Conservation (phyloP, 768 basidiomycete species). For the Suillus tomentosus region DNA sequence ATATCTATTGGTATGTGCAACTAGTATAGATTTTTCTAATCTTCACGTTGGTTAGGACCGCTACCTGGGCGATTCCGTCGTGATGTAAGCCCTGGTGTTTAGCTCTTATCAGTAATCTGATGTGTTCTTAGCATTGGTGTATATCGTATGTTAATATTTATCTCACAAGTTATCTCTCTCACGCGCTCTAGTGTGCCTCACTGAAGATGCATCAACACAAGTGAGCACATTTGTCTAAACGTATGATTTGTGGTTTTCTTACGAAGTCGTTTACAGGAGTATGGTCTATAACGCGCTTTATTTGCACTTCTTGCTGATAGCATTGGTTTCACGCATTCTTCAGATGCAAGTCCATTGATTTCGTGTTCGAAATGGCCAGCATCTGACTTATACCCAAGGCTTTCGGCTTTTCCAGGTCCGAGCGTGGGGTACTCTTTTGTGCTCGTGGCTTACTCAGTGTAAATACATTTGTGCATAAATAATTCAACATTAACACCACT, state of each 20-base stretch:
- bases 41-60: slow-evolving; percentile 25
- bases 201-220: neutral
- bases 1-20: slow-evolving; percentile 27
- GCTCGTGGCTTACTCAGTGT: slow-evolving; percentile 36
- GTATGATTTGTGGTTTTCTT: neutral
- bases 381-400: slow-evolving; percentile 17
- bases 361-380: neutral
- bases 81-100: slow-evolving; percentile 24
- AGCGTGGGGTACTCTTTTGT: slow-evolving; percentile 34
- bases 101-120: neutral
- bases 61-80: slow-evolving; percentile 33
- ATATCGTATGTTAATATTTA: slow-evolving; percentile 1
- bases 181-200: neutral
- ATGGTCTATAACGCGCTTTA: neutral
- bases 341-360: neutral
- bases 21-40: neutral
- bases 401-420: slow-evolving; percentile 32
- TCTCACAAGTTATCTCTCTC: neutral
- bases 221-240: neutral
- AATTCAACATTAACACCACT: slow-evolving; percentile 4
- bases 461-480: neutral
- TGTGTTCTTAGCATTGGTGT: neutral
- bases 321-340: neutral
- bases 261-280: neutral
- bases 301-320: neutral